Percentiles rank a stretch among this genome's conserved stretches.
These are phyloP conservation scores for Mucuna pruriens DNA, from an alignment of 306 rosid species.

Conservation along the genomic window DNA sequence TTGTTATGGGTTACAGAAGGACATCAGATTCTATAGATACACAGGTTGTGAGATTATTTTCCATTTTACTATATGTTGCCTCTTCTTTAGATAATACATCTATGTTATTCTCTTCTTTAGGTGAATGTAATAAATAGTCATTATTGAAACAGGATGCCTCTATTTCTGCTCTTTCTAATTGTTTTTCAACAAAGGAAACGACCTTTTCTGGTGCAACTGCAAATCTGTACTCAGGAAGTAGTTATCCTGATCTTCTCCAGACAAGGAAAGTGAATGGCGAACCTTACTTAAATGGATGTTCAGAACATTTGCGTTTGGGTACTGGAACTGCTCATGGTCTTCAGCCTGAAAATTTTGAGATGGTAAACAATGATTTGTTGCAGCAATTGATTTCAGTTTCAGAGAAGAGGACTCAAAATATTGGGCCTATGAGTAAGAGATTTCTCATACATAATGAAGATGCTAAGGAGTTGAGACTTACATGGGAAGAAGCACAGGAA, in stretches of 20 bases:
- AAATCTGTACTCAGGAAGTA: slow-evolving; percentile 55
- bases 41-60: slow-evolving; percentile 59
- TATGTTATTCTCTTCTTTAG: slow-evolving; percentile 2
- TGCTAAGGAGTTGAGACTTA: slow-evolving; percentile 75
- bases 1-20: slow-evolving; percentile 86
- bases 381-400: slow-evolving; percentile 52
- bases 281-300: slow-evolving; percentile 41
- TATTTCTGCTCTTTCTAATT: slow-evolving; percentile 55
- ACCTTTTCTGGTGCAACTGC: slow-evolving; percentile 52
- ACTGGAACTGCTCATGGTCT: slow-evolving; percentile 50
- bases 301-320: slow-evolving; percentile 50
- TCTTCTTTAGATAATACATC: slow-evolving; percentile 1
- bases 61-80: slow-evolving; percentile 28
- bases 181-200: slow-evolving; percentile 51
- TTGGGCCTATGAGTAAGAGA: slow-evolving; percentile 80
- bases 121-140: slow-evolving; percentile 15
- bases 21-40: slow-evolving; percentile 60
- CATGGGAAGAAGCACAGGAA: slow-evolving; percentile 97
- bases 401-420: slow-evolving; percentile 76
- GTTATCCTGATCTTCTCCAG: slow-evolving; percentile 51
- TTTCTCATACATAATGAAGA: slow-evolving; percentile 77
- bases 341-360: slow-evolving; percentile 43
- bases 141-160: slow-evolving; percentile 65
- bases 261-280: slow-evolving; percentile 53
- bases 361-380: slow-evolving; percentile 46